A percentile compares a stretch with the other conserved stretches of the same genome.
These are phyloP conservation scores for Singerocomus rubriflavus DNA, from an alignment of 1,284 basidiomycete genomes.

Conservation along the genomic window DNA sequence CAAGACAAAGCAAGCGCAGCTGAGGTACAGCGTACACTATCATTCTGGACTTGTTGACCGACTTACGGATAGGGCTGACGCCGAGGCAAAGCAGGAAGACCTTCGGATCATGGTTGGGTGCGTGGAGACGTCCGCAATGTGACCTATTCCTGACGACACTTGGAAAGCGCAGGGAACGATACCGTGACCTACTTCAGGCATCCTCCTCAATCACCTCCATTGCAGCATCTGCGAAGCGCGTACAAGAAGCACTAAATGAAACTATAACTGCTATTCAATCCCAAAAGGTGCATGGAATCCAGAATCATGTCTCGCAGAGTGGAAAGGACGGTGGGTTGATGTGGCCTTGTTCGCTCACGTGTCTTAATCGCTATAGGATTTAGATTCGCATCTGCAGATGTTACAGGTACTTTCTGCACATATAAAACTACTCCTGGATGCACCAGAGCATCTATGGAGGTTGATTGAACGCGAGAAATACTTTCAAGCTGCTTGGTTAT, in stretches of 20 bases:
- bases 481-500: constrained; percentile 81
- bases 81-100: constrained; percentile 89
- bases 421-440: constrained; percentile 82
- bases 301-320: constrained; percentile 39
- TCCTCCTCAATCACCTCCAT: constrained; percentile 85
- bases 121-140: constrained; percentile 37
- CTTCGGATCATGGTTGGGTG: constrained; percentile 94
- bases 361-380: constrained; percentile 5
- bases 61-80: constrained; percentile 60
- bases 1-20: constrained; percentile 63
- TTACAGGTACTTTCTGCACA: constrained; percentile 81
- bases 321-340: constrained; percentile 47
- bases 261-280: constrained; percentile 51
- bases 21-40: constrained; percentile 49
- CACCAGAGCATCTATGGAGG: constrained; percentile 86
- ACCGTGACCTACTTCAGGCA: constrained; percentile 88
- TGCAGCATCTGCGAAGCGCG: constrained; percentile 60
- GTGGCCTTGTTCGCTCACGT: background rate
- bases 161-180: constrained; percentile 82
- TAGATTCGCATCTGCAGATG: constrained; percentile 66
- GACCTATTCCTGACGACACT: constrained; percentile 34
- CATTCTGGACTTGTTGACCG: constrained; percentile 1
- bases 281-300: constrained; percentile 43
- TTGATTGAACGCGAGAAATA: constrained; percentile 77
- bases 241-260: constrained; percentile 58